Conservation (phyloP, 164 flowering plant species). For the Annona cherimola region DNA sequence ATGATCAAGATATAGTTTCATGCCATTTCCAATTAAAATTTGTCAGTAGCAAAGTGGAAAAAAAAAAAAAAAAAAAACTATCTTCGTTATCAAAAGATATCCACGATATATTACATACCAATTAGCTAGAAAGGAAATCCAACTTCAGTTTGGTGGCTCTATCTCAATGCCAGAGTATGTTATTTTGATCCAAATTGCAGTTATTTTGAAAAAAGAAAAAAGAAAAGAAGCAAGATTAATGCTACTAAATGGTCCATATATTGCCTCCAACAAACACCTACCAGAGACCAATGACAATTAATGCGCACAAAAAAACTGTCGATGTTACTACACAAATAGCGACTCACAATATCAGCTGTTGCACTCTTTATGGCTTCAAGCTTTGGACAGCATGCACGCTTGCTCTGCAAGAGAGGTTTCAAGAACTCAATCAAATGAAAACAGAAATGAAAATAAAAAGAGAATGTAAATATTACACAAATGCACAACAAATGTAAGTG, state of each 20-base stretch:
- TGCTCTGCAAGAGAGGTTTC: slow-evolving; percentile 49
- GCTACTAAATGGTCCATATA: not conserved
- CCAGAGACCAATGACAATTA: not conserved
- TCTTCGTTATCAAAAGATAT: too few relatives aligned
- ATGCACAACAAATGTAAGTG: not conserved
- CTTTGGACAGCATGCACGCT: slow-evolving; percentile 82
- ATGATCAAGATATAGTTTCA: too few relatives aligned
- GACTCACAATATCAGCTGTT: slow-evolving; percentile 90
- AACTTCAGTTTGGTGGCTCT: not conserved
- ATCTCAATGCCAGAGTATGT: not conserved
- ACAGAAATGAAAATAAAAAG: not conserved
- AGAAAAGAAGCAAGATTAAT: not conserved
- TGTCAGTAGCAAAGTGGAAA: too few relatives aligned
- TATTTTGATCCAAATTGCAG: not conserved
- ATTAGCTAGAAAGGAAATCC: not conserved
- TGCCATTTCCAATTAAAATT: too few relatives aligned
- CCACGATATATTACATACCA: not conserved
- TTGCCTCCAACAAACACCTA: not conserved
- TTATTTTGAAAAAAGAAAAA: not conserved
- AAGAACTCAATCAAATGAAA: not conserved
- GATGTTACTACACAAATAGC: not conserved
- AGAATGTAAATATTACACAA: not conserved
- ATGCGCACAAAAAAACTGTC: not conserved
- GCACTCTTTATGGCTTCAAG: slow-evolving; percentile 91
- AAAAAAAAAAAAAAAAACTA: too few relatives aligned